Percentiles rank a stretch among this genome's conserved stretches.
Conservation (phyloP, 1,284 basidiomycete species). For the Ceratobasidium sp. region DNA sequence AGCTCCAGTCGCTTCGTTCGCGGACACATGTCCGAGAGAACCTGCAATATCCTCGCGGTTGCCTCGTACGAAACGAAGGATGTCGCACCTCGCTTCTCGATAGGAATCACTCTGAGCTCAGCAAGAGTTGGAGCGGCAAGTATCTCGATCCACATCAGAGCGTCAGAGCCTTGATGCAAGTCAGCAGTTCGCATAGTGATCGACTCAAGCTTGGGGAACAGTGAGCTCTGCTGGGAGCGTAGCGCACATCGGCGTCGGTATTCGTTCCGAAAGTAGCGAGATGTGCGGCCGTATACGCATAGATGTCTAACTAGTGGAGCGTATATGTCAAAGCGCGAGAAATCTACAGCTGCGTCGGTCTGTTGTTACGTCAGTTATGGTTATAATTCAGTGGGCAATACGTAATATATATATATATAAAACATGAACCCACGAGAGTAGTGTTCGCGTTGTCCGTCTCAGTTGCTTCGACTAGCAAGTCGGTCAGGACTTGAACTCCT, state of each 20-base stretch:
- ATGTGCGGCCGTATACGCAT: slow-evolving; percentile 24
- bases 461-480: no score
- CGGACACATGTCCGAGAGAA: neutral
- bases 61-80: slow-evolving; percentile 28
- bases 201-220: slow-evolving; percentile 11
- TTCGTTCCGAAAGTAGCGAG: slow-evolving; percentile 14
- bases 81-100: neutral
- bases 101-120: neutral
- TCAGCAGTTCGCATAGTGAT: slow-evolving; percentile 19
- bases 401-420: no score
- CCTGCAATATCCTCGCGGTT: neutral
- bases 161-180: slow-evolving; percentile 14
- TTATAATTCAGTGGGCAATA: no score
- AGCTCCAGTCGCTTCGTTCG: neutral
- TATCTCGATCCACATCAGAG: slow-evolving; percentile 24
- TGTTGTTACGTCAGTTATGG: no score
- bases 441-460: no score
- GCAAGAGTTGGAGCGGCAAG: slow-evolving; percentile 5
- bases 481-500: no score
- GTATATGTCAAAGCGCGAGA: slow-evolving; percentile 34
- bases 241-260: neutral
- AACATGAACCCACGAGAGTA: no score
- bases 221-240: neutral
- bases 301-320: slow-evolving; percentile 34
- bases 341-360: no score